phyloP scores from a whole-genome alignment of 2,329 filamentous ascomycete species.

The Arthroderma uncinatum region DNA sequence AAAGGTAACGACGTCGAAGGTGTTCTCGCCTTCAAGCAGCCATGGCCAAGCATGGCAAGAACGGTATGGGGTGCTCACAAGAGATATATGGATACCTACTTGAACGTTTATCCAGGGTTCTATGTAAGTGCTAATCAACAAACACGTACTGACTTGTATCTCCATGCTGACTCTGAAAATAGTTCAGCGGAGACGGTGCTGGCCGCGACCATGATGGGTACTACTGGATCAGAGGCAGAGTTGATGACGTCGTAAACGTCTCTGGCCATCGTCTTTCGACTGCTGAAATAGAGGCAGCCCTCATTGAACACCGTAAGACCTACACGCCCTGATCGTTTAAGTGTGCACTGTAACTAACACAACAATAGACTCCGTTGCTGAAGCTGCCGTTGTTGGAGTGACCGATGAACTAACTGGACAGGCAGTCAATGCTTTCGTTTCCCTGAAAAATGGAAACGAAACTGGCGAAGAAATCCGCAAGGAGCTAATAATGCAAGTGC shows the following conservation, averaged over 20 bases:
- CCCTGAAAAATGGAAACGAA: conserved; percentile 67
- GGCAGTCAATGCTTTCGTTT: conserved; percentile 92
- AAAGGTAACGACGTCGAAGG: conserved; percentile 94
- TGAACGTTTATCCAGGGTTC: conserved; percentile 96
- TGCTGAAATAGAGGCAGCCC: conserved; percentile 92
- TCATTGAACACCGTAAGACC: conserved; percentile 68
- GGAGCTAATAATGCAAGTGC: conserved; percentile 86
- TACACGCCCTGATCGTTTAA: no score
- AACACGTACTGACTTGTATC: not conserved
- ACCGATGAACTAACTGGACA: conserved; percentile 90
- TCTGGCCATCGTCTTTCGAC: conserved; percentile 92
- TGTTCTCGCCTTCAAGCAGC: conserved; percentile 90
- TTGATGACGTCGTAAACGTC: conserved; percentile 97
- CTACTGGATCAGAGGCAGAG: conserved; percentile 98
- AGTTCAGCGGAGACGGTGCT: conserved; percentile 63
- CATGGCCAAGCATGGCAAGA: conserved; percentile 97
- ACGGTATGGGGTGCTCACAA: conserved; percentile 97
- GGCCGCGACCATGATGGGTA: conserved; percentile 95
- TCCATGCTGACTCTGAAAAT: conserved; percentile 11
- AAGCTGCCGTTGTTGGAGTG: conserved; percentile 91
- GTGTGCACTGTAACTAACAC: conserved; percentile 14
- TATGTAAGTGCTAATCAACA: conserved; percentile 57
- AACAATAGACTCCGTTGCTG: conserved; percentile 57
- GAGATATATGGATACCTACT: conserved; percentile 96
- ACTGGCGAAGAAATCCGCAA: conserved; percentile 66